Percentiles rank a stretch among this genome's conserved stretches.
Conservation (phyloP, 257 asterid species). For the Nicotiana otophora region DNA sequence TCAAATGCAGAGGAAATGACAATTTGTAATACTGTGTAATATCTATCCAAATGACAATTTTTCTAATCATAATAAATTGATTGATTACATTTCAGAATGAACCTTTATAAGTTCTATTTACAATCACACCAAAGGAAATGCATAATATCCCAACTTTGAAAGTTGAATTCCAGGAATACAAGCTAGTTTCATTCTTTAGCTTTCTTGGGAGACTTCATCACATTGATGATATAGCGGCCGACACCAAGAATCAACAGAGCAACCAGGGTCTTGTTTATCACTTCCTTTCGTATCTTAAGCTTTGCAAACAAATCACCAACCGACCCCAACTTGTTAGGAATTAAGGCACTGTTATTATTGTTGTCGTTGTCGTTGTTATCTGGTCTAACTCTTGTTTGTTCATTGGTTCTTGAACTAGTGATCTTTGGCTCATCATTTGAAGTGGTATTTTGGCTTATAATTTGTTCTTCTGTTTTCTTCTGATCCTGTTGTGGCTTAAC, state of each 20-base stretch:
- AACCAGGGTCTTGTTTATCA: conserved; percentile 21
- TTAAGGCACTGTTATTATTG: too few species aligned
- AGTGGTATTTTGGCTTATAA: too few species aligned
- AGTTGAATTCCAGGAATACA: background rate
- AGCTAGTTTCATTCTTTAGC: conserved; percentile 17
- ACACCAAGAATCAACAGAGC: conserved; percentile 33
- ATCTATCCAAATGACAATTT: too few species aligned
- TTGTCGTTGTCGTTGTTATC: background rate
- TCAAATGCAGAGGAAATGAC: too few species aligned
- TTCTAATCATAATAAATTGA: too few species aligned
- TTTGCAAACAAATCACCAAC: background rate
- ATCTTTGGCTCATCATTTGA: too few species aligned
- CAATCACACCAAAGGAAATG: background rate
- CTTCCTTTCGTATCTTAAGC: conserved; percentile 41
- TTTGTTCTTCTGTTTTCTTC: too few species aligned
- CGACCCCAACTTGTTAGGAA: too few species aligned
- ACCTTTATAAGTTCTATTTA: too few species aligned
- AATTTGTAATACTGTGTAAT: too few species aligned
- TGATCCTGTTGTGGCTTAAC: too few species aligned
- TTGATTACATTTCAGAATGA: too few species aligned
- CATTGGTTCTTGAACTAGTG: background rate
- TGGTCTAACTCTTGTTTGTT: background rate
- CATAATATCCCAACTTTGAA: background rate
- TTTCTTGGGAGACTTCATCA: conserved; percentile 24
- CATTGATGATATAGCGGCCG: conserved; percentile 29